These are phyloP conservation scores for Maudiozyma turicensis DNA, from an alignment of 805 yeast genomes.

Conservation along the genomic window DNA sequence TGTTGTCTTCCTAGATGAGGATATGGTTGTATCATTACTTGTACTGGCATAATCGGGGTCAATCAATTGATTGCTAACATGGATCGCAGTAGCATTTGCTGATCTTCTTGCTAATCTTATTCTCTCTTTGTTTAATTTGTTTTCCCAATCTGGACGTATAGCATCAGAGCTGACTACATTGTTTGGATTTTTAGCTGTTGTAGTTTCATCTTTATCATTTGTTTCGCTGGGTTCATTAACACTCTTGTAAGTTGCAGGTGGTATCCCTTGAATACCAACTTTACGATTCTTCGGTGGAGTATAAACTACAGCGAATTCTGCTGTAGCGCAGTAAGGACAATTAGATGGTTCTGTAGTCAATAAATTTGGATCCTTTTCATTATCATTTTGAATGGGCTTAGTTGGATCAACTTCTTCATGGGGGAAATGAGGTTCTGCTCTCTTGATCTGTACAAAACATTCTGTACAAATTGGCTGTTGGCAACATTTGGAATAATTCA, in stretches of 20 bases:
- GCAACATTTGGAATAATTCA: conserved; percentile 82
- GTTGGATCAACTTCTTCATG: conserved; percentile 45
- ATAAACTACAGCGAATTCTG: conserved; percentile 77
- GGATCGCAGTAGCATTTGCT: conserved; percentile 91
- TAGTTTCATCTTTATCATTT: not conserved
- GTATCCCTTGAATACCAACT: conserved; percentile 47
- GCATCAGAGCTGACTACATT: conserved; percentile 58
- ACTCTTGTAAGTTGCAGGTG: conserved; percentile 36
- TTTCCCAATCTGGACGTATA: conserved; percentile 91
- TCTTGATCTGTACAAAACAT: conserved; percentile 91
- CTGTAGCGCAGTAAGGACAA: conserved; percentile 90
- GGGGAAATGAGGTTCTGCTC: conserved; percentile 61
- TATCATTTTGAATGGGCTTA: conserved; percentile 20
- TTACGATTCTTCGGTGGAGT: conserved; percentile 46
- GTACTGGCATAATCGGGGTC: conserved; percentile 18
- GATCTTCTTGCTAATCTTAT: conserved; percentile 73
- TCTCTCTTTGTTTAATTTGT: conserved; percentile 59
- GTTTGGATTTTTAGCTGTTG: not conserved
- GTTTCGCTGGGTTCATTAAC: not conserved
- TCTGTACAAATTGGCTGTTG: conserved; percentile 90
- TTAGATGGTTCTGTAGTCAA: conserved; percentile 79
- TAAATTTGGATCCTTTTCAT: conserved; percentile 42
- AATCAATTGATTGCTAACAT: conserved; percentile 69
- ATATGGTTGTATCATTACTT: conserved; percentile 1
- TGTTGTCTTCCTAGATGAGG: conserved; percentile 14